Conservation (phyloP, 129 eudicot species). For the Gnaphalium uliginosum region DNA sequence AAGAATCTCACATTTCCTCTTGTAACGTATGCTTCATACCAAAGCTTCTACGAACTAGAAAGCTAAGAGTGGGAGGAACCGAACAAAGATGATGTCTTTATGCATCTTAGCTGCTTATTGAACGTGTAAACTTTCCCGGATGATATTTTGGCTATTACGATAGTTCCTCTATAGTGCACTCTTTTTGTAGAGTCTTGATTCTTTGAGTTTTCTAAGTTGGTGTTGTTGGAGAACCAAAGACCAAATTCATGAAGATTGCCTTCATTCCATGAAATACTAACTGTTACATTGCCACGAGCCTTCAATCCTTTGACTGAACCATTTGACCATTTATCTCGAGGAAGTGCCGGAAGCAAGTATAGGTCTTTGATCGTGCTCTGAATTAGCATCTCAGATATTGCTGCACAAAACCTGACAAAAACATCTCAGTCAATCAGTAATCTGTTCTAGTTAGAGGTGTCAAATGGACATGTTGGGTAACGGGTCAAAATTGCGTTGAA, state of each 20-base stretch:
- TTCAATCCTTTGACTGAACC: constrained; percentile 84
- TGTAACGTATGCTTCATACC: neutral
- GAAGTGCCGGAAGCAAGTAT: constrained; percentile 88
- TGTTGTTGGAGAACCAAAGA: constrained; percentile 47
- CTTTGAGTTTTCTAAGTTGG: constrained; percentile 22
- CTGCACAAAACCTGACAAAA: constrained; percentile 67
- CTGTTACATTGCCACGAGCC: constrained; percentile 80
- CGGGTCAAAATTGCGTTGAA: neutral
- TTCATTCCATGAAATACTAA: constrained; percentile 70
- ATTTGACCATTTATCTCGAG: constrained; percentile 74
- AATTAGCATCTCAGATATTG: constrained; percentile 89
- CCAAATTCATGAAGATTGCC: constrained; percentile 78
- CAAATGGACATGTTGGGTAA: neutral
- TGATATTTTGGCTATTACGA: constrained; percentile 41
- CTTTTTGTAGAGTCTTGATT: constrained; percentile 33
- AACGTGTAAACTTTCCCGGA: constrained; percentile 68
- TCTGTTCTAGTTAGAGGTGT: neutral
- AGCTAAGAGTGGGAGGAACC: constrained; percentile 23
- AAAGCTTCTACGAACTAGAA: constrained; percentile 11
- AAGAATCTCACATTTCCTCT: constrained; percentile 4
- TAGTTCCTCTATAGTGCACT: constrained; percentile 62
- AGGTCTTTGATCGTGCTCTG: constrained; percentile 77
- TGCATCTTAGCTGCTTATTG: constrained; percentile 53
- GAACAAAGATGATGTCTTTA: constrained; percentile 36
- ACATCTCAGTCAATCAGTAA: neutral